Evolutionary conservation across 176 grass and related monocot species (phyloP), one percentile per base, ranked within the genome.

Genomic region (barley (Hordeum vulgare)): DNA sequence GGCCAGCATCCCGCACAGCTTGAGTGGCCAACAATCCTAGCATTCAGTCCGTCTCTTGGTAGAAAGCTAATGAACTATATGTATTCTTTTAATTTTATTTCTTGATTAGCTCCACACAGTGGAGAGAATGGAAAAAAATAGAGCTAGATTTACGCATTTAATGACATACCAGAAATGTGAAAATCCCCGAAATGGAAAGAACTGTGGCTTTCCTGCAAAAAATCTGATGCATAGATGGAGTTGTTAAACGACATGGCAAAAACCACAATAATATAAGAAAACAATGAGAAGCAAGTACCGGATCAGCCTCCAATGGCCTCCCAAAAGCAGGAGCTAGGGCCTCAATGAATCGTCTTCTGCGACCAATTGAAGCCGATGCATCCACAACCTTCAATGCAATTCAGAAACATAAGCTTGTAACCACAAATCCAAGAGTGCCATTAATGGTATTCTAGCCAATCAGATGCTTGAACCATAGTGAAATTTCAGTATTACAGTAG

Each of bases 331-430:
- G 77, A 80, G 87, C 64, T 83, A 98, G 76, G 39, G 96, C 96
- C 58, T 98, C 96, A 69, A 98, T 98, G 78, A 98, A 98, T 25
- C 96, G 89, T 68, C 96, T 98, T 88, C 96, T 93, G 13, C 87
- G 63, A 90, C 92, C 96, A 85, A 98, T 90, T 86, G 90, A 94
- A 79, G 96, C 96, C 77, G 88, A 88, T 88, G 93, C 93, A 7
- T 95, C 90, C 27, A 98, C 83, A 66, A 95, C 85, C 96, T 98
- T 94, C 56, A 68, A 83, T 20, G 65, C 33, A 83, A 36, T 40
- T 90, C 6, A 64, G 53, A 71, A 71, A 83, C 59, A 37, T 56
- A 74, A 90, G 63, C 44, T 61, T 78, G 31, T 68, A 62, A 37
- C 33, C 54, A 65, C 14, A 39, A 21, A 85, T 75, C 13, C 9